Evolutionary conservation across 768 basidiomycete genomes (phyloP), one percentile per base, ranked within the genome.

Genomic region (Amanita polypyramis): DNA sequence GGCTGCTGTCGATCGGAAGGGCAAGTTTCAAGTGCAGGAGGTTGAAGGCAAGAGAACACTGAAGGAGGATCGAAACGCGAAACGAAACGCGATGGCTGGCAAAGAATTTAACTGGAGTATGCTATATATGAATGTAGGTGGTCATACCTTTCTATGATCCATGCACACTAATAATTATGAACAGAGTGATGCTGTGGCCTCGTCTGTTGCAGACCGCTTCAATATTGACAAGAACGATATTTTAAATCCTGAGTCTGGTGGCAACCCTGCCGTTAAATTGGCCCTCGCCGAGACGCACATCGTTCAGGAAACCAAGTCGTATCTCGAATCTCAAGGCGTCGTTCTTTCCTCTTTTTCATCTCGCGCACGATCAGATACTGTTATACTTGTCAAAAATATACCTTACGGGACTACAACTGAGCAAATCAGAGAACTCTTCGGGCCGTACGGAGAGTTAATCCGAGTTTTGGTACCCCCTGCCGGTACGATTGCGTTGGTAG

Each of bases 251-350:
- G 86, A 91, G 50, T 66, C 67, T 0, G 79, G 79, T 1, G 77
- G 78, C 46, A 83, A 82, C 52, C 79, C 87, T 0, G 93, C 95
- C 2, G 92, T 97, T 49, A 96, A 94, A 62, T 80, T 98, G 33
- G 95, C 96, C 0, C 71, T 98, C 33, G 95, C 96, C 0, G 96
- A 99, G 64, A 96, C 96, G 14, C 89, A 93, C 55, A 80, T 98
- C 63, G 93, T 99, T 49, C 79, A 87, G 51, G 95, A 98, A 63
- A 98, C 94, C 1, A 96, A 95, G 59, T 65, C 80, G 0, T 96
- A 89, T 63, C 77, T 97, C 14, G 89, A 93, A 59, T 72, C 76
- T 2, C 79, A 86, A 49, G 85, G 85, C 12, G 79, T 87, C 49
- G 60, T 79, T 15, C 63, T 86, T 1, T 70, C 76, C 2, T 70